Percentiles rank a stretch among this genome's conserved stretches.
Conservation (phyloP, 768 basidiomycete genomes). For the Mycena latifolia region DNA sequence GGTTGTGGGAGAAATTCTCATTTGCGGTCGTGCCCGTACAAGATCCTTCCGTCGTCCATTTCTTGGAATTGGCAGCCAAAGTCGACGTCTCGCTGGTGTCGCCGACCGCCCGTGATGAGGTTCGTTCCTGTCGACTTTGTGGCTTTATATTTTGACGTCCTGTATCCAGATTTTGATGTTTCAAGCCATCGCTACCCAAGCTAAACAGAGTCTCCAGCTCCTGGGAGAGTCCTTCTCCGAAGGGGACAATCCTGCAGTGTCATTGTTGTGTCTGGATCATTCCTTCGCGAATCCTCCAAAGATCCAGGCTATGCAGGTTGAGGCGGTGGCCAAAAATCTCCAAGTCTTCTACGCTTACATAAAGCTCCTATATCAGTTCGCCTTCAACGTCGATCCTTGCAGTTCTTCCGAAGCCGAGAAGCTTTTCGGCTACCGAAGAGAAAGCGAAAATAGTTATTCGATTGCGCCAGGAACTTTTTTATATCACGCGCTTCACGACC, state of each 20-base stretch:
- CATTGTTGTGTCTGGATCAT: constrained; percentile 59
- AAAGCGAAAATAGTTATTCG: constrained; percentile 8
- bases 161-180: constrained; percentile 45
- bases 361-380: constrained; percentile 24
- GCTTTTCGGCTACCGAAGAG: constrained; percentile 24
- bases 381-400: constrained; percentile 27
- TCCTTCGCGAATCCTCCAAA: constrained; percentile 46
- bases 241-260: constrained; percentile 44
- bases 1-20: constrained; percentile 59
- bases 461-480: constrained; percentile 35
- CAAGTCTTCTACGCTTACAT: constrained; percentile 51
- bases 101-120: constrained; percentile 27
- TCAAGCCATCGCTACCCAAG: constrained; percentile 41
- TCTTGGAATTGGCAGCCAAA: constrained; percentile 42
- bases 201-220: constrained; percentile 42
- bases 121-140: constrained; percentile 7
- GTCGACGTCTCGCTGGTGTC: constrained; percentile 30
- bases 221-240: constrained; percentile 45
- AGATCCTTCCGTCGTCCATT: constrained; percentile 25
- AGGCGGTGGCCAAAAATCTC: constrained; percentile 45
- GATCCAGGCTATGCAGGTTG: constrained; percentile 39
- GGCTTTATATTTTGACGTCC: neutral
- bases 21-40: constrained; percentile 47
- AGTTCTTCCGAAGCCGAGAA: constrained; percentile 10
- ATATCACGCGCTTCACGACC: neutral